Evolutionary conservation across 73 alveolate genomes (phyloP).

Genomic region (Paramecium bursaria): DNA sequence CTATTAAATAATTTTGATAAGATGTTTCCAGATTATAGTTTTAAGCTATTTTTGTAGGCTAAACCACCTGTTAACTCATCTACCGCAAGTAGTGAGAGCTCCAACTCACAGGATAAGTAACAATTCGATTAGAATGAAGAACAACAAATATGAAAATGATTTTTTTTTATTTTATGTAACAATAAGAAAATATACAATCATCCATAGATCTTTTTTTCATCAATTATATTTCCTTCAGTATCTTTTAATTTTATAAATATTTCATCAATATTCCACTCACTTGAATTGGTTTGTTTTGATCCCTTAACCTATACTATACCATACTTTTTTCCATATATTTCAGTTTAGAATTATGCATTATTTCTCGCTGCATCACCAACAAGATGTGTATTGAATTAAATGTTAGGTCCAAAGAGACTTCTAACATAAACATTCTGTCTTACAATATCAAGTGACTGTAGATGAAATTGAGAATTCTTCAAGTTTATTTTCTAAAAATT

Average conservation of each 20-base stretch:
- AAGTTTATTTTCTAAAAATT: slow-evolving; percentile 27
- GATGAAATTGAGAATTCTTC: slow-evolving; percentile 1
- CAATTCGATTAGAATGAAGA: no score
- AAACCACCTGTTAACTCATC: neutral
- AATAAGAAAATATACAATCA: no score
- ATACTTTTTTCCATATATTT: slow-evolving; percentile 30
- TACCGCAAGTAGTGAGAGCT: slow-evolving; percentile 39
- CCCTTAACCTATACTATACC: slow-evolving; percentile 40
- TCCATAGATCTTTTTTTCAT: slow-evolving; percentile 16
- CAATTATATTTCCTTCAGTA: slow-evolving; percentile 13
- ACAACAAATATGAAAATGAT: no score
- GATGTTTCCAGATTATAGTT: slow-evolving; percentile 40
- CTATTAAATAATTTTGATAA: slow-evolving; percentile 33
- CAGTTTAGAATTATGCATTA: slow-evolving; percentile 50
- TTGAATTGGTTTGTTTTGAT: neutral
- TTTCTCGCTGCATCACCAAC: slow-evolving; percentile 32
- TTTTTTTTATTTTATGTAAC: no score
- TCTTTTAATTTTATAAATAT: slow-evolving; percentile 14
- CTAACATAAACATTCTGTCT: neutral
- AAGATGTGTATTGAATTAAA: slow-evolving; percentile 19
- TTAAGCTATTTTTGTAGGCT: neutral
- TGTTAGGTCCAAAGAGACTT: slow-evolving; percentile 16
- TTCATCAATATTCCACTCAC: slow-evolving; percentile 44
- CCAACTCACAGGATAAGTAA: no score
- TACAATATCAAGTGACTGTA: neutral